Evolutionary conservation across 2,329 filamentous ascomycete species (phyloP), one percentile per base, ranked within the genome.

Genomic region (Coniella lustricola): DNA sequence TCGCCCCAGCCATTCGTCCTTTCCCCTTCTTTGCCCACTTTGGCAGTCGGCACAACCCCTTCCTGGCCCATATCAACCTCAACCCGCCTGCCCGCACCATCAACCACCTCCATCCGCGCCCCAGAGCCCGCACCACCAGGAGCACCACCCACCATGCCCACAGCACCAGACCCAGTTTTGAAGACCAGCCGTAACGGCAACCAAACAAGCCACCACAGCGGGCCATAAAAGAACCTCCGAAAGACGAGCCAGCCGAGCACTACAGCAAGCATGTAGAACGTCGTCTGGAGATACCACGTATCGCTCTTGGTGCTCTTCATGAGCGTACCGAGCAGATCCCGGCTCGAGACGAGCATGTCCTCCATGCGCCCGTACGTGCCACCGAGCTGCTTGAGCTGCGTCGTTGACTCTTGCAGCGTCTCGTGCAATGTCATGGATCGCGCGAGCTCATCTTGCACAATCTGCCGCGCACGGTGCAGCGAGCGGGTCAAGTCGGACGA

Each of bases 231-330:
- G 35, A 91, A 73, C 38, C 93, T 74, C 22, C 93, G 75, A 61
- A 94, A 96, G 7, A 95, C 62, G 7, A 98, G 75, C 93, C 93
- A 98, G 25, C 72, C 74, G 36, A 90, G 81, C 1, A 90, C 96
- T 5, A 70, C 78, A 18, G 85, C 61, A 14, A 97, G 76, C 57
- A 96, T 75, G 63, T 90, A 94, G 56, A 97, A 82, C 2, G 90
- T 82, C 33, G 87, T 94, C 67, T 93, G 86, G 31, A 98, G 77
- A 64, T 98, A 98, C 93, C 93, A 98, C 2, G 90, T 96, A 63
- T 98, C 93, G 56, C 85, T 93, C 74, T 98, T 98, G 63, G 94
- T 89, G 55, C 87, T 93, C 53, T 81, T 81, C 40, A 97, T 70
- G 39, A 98, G 72, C 16, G 87, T 88, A 7, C 81, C 81, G 7